These are phyloP conservation scores for Aspergillus steynii DNA, from an alignment of 495 filamentous ascomycete genomes.

Conservation along the genomic window DNA sequence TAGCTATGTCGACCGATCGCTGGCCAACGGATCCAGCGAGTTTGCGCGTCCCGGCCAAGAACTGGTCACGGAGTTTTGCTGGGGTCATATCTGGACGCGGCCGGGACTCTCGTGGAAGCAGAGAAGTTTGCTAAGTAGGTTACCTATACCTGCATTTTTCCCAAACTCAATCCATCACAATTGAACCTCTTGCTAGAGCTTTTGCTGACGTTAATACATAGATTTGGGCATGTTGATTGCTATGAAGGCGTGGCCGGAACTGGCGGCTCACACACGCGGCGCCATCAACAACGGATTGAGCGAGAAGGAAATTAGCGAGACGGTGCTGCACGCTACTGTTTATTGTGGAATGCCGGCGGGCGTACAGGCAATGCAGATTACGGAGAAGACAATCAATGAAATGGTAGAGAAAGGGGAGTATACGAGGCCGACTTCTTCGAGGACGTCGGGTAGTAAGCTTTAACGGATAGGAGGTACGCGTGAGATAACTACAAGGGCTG, in stretches of 20 bases:
- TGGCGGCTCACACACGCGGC: conserved; percentile 54
- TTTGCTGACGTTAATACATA: background rate
- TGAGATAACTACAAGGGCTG: too few relatives aligned
- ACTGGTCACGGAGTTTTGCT: conserved; percentile 54
- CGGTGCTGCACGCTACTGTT: conserved; percentile 39
- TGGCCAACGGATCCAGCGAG: conserved; percentile 34
- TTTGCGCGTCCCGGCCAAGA: conserved; percentile 55
- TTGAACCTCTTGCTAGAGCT: too few relatives aligned
- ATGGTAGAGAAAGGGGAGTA: conserved; percentile 21
- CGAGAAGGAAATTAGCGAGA: conserved; percentile 56
- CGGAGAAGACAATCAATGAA: conserved; percentile 19
- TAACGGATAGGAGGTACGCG: too few relatives aligned
- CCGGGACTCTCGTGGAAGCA: conserved; percentile 56
- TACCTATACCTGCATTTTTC: background rate
- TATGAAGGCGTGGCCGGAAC: conserved; percentile 51
- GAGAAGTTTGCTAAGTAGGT: conserved; percentile 47
- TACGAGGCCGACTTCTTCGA: background rate
- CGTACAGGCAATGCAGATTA: conserved; percentile 48
- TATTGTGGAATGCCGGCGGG: conserved; percentile 60
- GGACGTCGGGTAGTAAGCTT: too few relatives aligned
- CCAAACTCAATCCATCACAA: background rate
- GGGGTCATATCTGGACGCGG: conserved; percentile 56
- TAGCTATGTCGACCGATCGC: conserved; percentile 49
- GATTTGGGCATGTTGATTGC: conserved; percentile 53
- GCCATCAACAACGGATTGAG: conserved; percentile 54